Evolutionary conservation across 2,329 filamentous ascomycete genomes (phyloP).

Genomic region (Xylariales sp.): DNA sequence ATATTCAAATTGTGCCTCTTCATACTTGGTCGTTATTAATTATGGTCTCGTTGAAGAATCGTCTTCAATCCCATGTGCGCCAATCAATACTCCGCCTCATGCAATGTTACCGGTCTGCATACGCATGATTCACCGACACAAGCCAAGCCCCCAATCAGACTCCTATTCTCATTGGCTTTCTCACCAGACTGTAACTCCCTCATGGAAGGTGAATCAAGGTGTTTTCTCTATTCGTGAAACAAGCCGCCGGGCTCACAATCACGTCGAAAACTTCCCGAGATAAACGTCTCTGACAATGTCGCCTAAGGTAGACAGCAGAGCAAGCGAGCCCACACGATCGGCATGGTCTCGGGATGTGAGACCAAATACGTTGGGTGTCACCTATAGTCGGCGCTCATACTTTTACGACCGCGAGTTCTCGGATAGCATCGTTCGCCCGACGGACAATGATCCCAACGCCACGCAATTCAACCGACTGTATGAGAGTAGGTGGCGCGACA

Average conservation of each 20-base stretch:
- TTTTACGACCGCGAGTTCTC: constrained; percentile 34
- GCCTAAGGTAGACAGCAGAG: constrained; percentile 16
- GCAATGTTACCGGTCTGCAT: constrained; percentile 22
- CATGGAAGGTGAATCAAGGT: not conserved
- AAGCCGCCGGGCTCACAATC: not conserved
- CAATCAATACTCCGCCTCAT: constrained; percentile 28
- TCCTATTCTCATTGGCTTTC: constrained; percentile 20
- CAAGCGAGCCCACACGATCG: constrained; percentile 1
- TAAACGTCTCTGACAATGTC: constrained; percentile 9
- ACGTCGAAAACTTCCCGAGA: not conserved
- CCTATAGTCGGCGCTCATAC: constrained; percentile 27
- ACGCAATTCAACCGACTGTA: no score
- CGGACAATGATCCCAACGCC: not conserved
- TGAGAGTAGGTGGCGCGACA: no score
- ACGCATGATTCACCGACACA: constrained; percentile 3
- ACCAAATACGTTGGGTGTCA: constrained; percentile 16
- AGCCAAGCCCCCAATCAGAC: constrained; percentile 15
- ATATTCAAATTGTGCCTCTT: not conserved
- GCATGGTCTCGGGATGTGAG: constrained; percentile 30
- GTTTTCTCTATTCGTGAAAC: not conserved
- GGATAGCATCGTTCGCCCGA: constrained; percentile 23
- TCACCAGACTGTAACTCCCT: not conserved
- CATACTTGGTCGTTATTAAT: not conserved
- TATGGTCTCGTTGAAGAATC: not conserved
- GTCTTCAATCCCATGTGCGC: not conserved